Base-by-base conservation (phyloP, 306 rosid genomes). In the Cicer judaicum region DNA sequence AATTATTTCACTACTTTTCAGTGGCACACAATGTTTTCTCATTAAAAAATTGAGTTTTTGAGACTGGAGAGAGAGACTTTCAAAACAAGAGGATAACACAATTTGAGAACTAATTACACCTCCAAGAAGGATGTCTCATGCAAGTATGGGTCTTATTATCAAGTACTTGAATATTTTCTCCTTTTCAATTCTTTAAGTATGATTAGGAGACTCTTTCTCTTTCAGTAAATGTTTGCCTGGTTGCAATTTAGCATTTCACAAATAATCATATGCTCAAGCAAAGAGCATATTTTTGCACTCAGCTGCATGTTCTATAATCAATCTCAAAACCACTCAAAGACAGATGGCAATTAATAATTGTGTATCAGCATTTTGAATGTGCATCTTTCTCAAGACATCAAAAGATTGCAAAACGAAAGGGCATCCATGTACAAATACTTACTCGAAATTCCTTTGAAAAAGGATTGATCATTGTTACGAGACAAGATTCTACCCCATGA, bases 401-500 rank as follows among this genome's bases (percentile, higher is more conserved):
- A 34, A 64, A 73, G 55, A 50, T 62, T 5, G 12, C 9, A 74
- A 52, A 41, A 13, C 42, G 5, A 66, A 55, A 48, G 52, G 52
- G 3, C 36, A 53, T 13, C 53, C 10, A 8, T 40, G 21, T 10
- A 40, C 19, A 54, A 76, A 47, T 75, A 81, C 96, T 90, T 84
- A 92, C 99, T 74, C 96, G 89, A 81, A 94, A 94, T 80, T 94
- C 99, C 75, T 90, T 94, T 44, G 97, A 73, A 57, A 80, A 85
- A 60, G 99, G 97, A 61, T 90, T 84, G 83, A 91, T 75, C 96
- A 94, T 91, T 64, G 99, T 91, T 67, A 78, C 93, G 42, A 91
- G 91, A 79, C 99, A 94, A 71, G 97, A 90, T 79, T 94, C 97
- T 5, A 91, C 85, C 76, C 97, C 97, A 42, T 94, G 97, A 85